Percentiles rank a stretch among this genome's conserved stretches.
These are phyloP conservation scores for Rhodosporidiobolus odoratus DNA, from an alignment of 768 basidiomycete genomes.

Conservation along the genomic window DNA sequence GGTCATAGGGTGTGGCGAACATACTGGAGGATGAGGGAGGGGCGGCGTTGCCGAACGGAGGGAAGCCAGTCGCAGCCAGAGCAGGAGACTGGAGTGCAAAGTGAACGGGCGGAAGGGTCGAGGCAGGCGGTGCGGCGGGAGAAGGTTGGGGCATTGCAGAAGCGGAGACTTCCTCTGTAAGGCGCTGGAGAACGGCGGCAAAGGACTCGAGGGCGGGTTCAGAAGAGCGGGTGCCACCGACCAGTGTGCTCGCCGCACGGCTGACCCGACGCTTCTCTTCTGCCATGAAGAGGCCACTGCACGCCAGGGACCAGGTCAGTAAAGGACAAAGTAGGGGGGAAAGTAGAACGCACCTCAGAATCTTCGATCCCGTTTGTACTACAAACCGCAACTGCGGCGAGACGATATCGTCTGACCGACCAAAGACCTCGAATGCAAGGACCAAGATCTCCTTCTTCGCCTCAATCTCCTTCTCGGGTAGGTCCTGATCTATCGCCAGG, in stretches of 20 bases:
- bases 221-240: not conserved
- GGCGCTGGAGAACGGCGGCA: conserved; percentile 20
- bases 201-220: conserved; percentile 12
- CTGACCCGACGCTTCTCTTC: conserved; percentile 26
- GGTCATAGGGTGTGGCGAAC: not conserved
- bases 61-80: not conserved
- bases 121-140: not conserved
- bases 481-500: conserved; percentile 26
- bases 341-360: conserved; percentile 12
- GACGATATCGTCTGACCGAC: conserved; percentile 6
- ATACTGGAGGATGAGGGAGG: not conserved
- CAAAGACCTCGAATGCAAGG: conserved; percentile 24
- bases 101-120: not conserved
- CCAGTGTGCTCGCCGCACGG: conserved; percentile 15
- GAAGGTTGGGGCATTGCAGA: conserved; percentile 1
- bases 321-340: not conserved
- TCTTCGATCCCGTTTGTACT: conserved; percentile 21
- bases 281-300: conserved; percentile 29
- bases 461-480: conserved; percentile 15
- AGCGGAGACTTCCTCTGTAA: conserved; percentile 15
- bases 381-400: conserved; percentile 8
- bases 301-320: not conserved
- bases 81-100: not conserved
- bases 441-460: conserved; percentile 14
- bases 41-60: not conserved